Conservation (phyloP, 148 eudicot species). For the Fagopyrum tataricum region DNA sequence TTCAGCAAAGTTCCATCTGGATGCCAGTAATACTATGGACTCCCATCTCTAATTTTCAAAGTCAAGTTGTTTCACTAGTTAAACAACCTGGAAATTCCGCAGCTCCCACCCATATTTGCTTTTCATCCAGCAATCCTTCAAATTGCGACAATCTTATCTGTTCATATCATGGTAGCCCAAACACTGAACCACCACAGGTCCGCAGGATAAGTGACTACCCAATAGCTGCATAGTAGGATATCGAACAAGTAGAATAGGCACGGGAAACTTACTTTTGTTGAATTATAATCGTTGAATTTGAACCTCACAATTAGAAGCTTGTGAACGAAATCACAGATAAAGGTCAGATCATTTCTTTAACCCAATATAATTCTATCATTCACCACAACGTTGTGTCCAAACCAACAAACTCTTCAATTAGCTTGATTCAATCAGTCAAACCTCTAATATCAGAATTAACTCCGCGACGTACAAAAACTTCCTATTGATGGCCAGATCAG, state of each 20-base stretch:
- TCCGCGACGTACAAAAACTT: neutral
- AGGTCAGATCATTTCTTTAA: neutral
- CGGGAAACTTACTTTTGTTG: neutral
- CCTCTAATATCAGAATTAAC: neutral
- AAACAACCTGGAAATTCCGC: neutral
- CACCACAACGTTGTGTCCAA: neutral
- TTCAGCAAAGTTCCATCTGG: neutral
- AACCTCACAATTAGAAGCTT: neutral
- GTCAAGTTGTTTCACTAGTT: neutral
- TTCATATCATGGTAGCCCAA: neutral
- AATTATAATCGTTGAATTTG: neutral
- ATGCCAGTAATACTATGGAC: neutral
- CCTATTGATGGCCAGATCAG: too few relatives aligned
- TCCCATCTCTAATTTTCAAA: neutral
- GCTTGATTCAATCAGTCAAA: constrained; percentile 3
- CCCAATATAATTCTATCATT: neutral
- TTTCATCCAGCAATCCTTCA: neutral
- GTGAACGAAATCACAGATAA: neutral
- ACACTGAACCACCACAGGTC: neutral
- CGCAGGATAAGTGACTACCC: neutral
- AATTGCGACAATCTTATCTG: neutral
- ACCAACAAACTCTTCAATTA: neutral
- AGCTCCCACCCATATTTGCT: neutral
- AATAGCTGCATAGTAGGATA: neutral
- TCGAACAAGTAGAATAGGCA: neutral